Conservation (phyloP, 345 rosid genomes). For the Odontarrhena argentea region DNA sequence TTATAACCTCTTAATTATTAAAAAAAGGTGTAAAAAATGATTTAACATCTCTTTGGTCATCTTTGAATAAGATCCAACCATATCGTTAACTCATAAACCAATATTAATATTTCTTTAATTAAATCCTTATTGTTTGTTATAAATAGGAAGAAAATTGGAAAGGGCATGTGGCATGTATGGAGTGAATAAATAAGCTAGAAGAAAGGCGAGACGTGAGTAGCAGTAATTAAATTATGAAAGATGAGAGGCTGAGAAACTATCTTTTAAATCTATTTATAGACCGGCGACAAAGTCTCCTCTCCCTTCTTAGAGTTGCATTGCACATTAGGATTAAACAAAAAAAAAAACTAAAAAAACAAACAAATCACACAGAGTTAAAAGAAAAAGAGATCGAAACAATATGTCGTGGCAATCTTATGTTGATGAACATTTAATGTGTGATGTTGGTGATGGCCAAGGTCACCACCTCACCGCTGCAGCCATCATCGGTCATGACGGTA, state of each 20-base stretch:
- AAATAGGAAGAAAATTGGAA: constrained; percentile 21
- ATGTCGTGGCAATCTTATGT: constrained; percentile 95
- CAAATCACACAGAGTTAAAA: neutral
- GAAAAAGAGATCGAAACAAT: constrained; percentile 24
- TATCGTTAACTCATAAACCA: neutral
- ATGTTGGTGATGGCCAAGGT: constrained; percentile 70
- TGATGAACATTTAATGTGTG: constrained; percentile 89
- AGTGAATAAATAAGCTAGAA: constrained; percentile 35
- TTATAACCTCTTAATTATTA: too few species aligned
- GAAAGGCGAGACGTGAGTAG: constrained; percentile 38
- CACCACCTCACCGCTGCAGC: constrained; percentile 77
- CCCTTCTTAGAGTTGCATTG: constrained; percentile 16
- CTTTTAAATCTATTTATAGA: constrained; percentile 38
- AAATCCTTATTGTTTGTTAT: constrained; percentile 24
- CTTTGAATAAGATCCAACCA: too few species aligned
- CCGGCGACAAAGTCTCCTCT: constrained; percentile 31
- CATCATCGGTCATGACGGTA: constrained; percentile 80
- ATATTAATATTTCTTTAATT: neutral
- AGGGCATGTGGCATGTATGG: constrained; percentile 18
- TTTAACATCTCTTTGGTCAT: too few species aligned
- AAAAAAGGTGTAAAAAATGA: too few species aligned
- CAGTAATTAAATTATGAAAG: neutral
- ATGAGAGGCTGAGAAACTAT: constrained; percentile 30
- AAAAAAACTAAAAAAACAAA: constrained; percentile 1
- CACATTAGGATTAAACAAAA: neutral